phyloP scores from a whole-genome alignment of 176 grass and related monocot genomes.

The Aegilops longissima region DNA sequence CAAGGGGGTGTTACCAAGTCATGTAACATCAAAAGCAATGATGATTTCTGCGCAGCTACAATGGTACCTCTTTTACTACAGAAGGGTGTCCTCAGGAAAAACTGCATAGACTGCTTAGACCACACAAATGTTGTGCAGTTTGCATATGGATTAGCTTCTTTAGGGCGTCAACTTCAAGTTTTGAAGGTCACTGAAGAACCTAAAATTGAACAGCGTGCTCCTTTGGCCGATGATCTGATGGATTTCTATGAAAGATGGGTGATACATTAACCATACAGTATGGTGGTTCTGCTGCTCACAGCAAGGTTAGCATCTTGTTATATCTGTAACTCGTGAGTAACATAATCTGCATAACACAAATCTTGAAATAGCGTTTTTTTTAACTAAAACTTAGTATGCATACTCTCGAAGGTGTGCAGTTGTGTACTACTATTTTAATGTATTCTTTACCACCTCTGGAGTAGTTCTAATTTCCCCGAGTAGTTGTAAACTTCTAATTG shows the following conservation, averaged over 20 bases:
- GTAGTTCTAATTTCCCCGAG: too few relatives aligned
- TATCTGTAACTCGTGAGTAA: conserved; percentile 6
- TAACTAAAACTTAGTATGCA: neutral
- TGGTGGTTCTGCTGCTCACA: conserved; percentile 88
- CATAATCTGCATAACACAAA: conserved; percentile 5
- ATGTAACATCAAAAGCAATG: conserved; percentile 18
- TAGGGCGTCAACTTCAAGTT: conserved; percentile 76
- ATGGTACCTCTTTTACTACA: conserved; percentile 55
- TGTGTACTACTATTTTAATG: neutral
- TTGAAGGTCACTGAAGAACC: conserved; percentile 53
- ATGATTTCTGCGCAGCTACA: conserved; percentile 1
- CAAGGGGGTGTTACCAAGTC: conserved; percentile 11
- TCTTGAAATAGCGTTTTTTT: neutral
- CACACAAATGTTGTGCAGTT: conserved; percentile 93
- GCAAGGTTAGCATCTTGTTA: conserved; percentile 60
- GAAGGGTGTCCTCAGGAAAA: conserved; percentile 91
- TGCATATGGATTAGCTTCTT: conserved; percentile 77
- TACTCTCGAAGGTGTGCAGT: neutral
- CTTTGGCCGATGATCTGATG: conserved; percentile 74
- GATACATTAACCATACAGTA: conserved; percentile 87
- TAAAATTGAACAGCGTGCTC: conserved; percentile 66
- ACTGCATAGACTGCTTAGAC: conserved; percentile 96
- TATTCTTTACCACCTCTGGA: neutral
- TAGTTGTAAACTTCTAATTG: too few relatives aligned
- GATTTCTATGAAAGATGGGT: conserved; percentile 88